Evolutionary conservation across 2,329 filamentous ascomycete species (phyloP).

Genomic region (Aspergillus pseudoglaucus): DNA sequence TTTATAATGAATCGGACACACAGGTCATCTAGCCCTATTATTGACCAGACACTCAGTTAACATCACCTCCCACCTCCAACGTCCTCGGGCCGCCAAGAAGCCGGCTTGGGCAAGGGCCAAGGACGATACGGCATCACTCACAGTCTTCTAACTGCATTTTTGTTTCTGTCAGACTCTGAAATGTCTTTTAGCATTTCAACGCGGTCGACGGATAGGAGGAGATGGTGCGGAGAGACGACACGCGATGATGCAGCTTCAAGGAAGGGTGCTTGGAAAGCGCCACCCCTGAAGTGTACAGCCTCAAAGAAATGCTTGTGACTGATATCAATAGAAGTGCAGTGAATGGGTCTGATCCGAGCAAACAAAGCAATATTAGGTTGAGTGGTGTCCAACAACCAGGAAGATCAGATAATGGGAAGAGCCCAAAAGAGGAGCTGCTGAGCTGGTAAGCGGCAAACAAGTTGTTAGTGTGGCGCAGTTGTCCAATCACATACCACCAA

Average conservation of each 20-base stretch:
- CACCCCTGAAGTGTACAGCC: slow-evolving; percentile 18
- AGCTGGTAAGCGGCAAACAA: neutral
- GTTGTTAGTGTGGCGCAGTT: slow-evolving; percentile 5
- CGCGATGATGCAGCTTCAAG: slow-evolving; percentile 20
- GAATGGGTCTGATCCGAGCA: slow-evolving; percentile 1
- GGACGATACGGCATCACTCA: slow-evolving; percentile 38
- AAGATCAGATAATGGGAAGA: neutral
- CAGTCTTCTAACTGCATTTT: slow-evolving; percentile 89
- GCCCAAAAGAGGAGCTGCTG: neutral
- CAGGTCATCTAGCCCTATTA: slow-evolving; percentile 85
- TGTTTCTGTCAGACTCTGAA: slow-evolving; percentile 62
- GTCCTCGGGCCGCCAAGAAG: neutral
- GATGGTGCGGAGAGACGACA: slow-evolving; percentile 10
- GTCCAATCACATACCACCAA: neutral
- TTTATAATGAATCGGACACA: slow-evolving; percentile 98
- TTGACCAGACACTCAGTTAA: slow-evolving; percentile 13
- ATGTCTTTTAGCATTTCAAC: slow-evolving; percentile 56
- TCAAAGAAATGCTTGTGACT: neutral
- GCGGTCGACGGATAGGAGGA: slow-evolving; percentile 14
- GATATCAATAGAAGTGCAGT: neutral
- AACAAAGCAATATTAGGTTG: neutral
- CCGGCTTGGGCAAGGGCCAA: neutral
- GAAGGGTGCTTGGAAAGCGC: slow-evolving; percentile 20
- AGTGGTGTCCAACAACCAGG: neutral
- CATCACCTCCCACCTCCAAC: slow-evolving; percentile 4